Conservation (phyloP, 2,329 filamentous ascomycete species). For the Scopulariopsis brevicaulis region DNA sequence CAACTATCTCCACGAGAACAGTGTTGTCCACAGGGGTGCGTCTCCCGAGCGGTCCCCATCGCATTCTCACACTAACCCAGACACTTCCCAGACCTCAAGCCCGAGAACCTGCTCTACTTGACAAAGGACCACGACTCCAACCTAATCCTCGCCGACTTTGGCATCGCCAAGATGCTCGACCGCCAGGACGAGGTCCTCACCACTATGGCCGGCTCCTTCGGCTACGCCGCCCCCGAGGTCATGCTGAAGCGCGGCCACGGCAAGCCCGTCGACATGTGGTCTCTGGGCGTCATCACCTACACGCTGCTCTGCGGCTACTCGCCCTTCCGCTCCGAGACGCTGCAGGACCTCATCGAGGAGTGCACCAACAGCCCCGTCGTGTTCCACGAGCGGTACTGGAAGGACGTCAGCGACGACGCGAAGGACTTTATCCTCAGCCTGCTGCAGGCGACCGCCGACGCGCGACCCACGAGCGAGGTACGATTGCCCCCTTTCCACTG, state of each 20-base stretch:
- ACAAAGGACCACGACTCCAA: slow-evolving; percentile 67
- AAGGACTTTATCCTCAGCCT: slow-evolving; percentile 86
- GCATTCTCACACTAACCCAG: not conserved
- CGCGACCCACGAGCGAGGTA: slow-evolving; percentile 70
- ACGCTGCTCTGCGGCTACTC: slow-evolving; percentile 97
- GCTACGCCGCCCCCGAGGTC: slow-evolving; percentile 93
- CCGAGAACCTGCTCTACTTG: slow-evolving; percentile 92
- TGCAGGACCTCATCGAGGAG: slow-evolving; percentile 89
- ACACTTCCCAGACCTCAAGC: slow-evolving; percentile 70
- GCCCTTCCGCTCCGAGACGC: slow-evolving; percentile 89
- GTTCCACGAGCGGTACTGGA: slow-evolving; percentile 98
- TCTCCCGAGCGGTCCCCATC: not conserved
- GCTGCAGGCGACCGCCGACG: slow-evolving; percentile 65
- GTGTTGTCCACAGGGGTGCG: slow-evolving; percentile 88
- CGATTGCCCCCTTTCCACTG: slow-evolving; percentile 11
- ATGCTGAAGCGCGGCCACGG: slow-evolving; percentile 97
- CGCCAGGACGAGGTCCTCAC: slow-evolving; percentile 83
- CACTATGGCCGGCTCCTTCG: slow-evolving; percentile 97
- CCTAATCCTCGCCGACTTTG: slow-evolving; percentile 91
- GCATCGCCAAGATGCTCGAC: slow-evolving; percentile 96
- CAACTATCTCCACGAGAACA: slow-evolving; percentile 85
- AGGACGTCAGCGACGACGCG: slow-evolving; percentile 87
- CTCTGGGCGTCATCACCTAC: slow-evolving; percentile 95
- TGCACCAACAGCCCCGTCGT: slow-evolving; percentile 74
- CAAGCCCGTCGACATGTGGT: slow-evolving; percentile 99